Evolutionary conservation across 2,329 filamentous ascomycete genomes (phyloP).

Genomic region (Endothia cerciana): DNA sequence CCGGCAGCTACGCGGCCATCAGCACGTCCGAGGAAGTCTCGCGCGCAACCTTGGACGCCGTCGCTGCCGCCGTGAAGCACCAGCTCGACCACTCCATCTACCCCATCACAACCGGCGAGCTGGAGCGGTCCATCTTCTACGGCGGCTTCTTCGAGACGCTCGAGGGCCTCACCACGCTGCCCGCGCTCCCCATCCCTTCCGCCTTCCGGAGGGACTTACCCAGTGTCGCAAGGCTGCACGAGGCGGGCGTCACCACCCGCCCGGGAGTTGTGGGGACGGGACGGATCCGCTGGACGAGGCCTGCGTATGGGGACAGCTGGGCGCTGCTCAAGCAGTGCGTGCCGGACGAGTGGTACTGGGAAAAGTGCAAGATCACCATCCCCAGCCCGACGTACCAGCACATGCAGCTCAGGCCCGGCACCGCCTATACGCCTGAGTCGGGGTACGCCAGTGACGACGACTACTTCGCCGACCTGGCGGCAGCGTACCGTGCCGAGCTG

Average conservation of each 20-base stretch:
- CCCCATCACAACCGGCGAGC: constrained; percentile 21
- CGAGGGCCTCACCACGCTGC: constrained; percentile 10
- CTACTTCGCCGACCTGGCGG: constrained; percentile 58
- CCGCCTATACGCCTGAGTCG: constrained; percentile 13
- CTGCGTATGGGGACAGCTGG: constrained; percentile 16
- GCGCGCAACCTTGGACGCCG: constrained; percentile 5
- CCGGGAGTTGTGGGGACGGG: constrained; percentile 18
- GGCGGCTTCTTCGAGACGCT: constrained; percentile 23
- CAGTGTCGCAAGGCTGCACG: constrained; percentile 8
- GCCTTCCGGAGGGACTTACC: constrained; percentile 19
- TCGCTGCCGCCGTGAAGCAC: constrained; percentile 11
- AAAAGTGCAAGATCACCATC: constrained; percentile 20
- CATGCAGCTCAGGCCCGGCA: constrained; percentile 14
- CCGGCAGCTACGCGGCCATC: constrained; percentile 8
- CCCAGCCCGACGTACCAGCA: constrained; percentile 19
- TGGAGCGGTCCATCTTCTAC: constrained; percentile 23
- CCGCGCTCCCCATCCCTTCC: constrained; percentile 15
- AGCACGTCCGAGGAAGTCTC: neutral
- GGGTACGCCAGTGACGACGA: constrained; percentile 44
- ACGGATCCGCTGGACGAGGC: constrained; percentile 9
- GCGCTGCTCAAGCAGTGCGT: neutral
- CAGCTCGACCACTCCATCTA: constrained; percentile 12
- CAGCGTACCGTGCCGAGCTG: constrained; percentile 56
- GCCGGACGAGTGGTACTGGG: neutral
- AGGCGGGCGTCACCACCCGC: constrained; percentile 10